These are phyloP conservation scores for Volvariella volvacea DNA, from an alignment of 1,284 basidiomycete genomes.

Conservation along the genomic window DNA sequence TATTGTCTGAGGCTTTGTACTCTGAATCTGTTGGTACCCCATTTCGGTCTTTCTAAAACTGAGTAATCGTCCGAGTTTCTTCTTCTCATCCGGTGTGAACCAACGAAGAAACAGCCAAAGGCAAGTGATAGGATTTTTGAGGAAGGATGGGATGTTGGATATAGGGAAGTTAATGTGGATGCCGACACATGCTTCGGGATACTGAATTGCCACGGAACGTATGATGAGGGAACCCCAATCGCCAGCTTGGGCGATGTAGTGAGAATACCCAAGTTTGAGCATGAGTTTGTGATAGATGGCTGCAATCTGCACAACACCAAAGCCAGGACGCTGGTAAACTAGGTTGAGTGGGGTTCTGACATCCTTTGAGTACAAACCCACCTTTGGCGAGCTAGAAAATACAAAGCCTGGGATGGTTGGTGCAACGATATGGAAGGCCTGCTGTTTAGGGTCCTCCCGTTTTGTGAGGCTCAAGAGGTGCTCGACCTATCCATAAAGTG, in stretches of 20 bases:
- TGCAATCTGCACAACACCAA: conserved; percentile 16
- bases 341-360: neutral
- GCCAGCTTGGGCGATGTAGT: conserved; percentile 37
- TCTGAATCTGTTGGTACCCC: conserved; percentile 38
- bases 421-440: conserved; percentile 39
- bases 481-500: conserved; percentile 22
- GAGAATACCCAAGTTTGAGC: conserved; percentile 31
- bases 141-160: conserved; percentile 15
- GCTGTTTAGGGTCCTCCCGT: conserved; percentile 19
- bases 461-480: conserved; percentile 17
- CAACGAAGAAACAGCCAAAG: conserved; percentile 17
- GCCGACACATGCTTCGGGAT: conserved; percentile 17
- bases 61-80: conserved; percentile 21
- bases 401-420: conserved; percentile 37
- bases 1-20: conserved; percentile 48
- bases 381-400: conserved; percentile 26
- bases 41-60: conserved; percentile 26
- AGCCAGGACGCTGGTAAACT: conserved; percentile 11
- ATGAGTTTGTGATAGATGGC: conserved; percentile 31
- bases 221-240: conserved; percentile 34
- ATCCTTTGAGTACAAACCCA: conserved; percentile 5
- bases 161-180: conserved; percentile 21
- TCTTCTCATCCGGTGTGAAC: conserved; percentile 26
- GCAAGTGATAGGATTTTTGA: conserved; percentile 14
- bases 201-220: conserved; percentile 16